A percentile compares a stretch with the other conserved stretches of the same genome.
Conservation (phyloP, 352 stramenopile species). For the Blastocystis sp. region DNA sequence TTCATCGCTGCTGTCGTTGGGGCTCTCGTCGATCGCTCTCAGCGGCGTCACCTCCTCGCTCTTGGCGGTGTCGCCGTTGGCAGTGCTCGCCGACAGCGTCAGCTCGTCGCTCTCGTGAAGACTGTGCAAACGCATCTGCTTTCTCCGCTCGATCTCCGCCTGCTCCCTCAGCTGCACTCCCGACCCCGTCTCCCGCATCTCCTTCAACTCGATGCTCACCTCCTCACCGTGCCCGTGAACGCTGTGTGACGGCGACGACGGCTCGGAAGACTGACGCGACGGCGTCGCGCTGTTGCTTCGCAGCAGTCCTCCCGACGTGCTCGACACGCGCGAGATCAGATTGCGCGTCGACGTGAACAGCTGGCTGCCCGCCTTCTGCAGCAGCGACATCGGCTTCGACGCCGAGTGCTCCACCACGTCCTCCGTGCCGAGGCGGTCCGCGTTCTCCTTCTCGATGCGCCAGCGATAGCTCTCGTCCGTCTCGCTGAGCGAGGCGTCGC, state of each 20-base stretch:
- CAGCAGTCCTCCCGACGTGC: background rate
- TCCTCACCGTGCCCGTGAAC: background rate
- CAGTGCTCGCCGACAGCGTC: constrained; percentile 31
- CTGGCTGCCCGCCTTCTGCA: constrained; percentile 41
- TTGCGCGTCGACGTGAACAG: background rate
- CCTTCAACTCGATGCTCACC: background rate
- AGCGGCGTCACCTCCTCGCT: background rate
- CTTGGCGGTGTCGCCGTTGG: background rate
- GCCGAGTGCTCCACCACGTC: background rate
- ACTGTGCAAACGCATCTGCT: constrained; percentile 36
- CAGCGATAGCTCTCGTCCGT: background rate
- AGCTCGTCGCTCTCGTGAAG: constrained; percentile 62
- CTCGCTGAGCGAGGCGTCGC: background rate
- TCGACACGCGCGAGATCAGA: background rate
- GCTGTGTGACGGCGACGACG: background rate
- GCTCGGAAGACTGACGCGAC: background rate
- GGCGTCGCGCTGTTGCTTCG: background rate
- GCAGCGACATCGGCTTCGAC: background rate
- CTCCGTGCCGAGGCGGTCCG: background rate
- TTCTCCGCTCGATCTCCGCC: background rate
- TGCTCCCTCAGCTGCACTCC: constrained; percentile 14
- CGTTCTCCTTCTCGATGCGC: background rate
- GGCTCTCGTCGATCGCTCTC: background rate
- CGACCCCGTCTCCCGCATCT: background rate
- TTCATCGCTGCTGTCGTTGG: constrained; percentile 35